Evolutionary conservation across 257 asterid species (phyloP).

Genomic region (Paulownia fortunei): DNA sequence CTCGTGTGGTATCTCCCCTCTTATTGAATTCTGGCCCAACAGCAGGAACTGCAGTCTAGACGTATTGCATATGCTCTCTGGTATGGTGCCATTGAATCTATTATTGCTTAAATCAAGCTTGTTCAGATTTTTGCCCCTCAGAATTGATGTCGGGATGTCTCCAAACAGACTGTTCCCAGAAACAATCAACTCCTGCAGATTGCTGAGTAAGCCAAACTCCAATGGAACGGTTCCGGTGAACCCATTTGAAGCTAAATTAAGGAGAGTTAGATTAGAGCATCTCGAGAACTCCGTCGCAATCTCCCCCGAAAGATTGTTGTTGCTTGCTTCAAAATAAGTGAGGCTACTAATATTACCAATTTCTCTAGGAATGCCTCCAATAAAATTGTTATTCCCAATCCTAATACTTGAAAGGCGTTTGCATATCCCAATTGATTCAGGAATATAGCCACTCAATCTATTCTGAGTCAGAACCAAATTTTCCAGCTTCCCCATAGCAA

Average conservation of each 20-base stretch:
- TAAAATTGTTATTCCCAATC: constrained; percentile 78
- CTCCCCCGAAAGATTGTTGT: constrained; percentile 83
- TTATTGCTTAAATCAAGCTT: constrained; percentile 87
- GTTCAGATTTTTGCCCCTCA: constrained; percentile 73
- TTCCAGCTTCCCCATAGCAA: constrained; percentile 69
- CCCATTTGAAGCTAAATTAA: constrained; percentile 84
- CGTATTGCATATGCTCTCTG: constrained; percentile 68
- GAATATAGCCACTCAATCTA: constrained; percentile 62
- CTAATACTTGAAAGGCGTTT: constrained; percentile 76
- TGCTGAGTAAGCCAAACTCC: constrained; percentile 75
- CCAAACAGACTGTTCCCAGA: constrained; percentile 73
- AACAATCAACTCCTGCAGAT: constrained; percentile 85
- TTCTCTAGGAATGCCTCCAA: constrained; percentile 72
- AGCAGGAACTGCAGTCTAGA: constrained; percentile 82
- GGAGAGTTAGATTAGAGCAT: constrained; percentile 81
- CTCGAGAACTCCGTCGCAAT: constrained; percentile 73
- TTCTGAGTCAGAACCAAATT: constrained; percentile 85
- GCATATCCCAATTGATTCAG: constrained; percentile 74
- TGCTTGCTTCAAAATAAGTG: constrained; percentile 90
- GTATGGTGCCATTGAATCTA: constrained; percentile 73
- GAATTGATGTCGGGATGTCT: constrained; percentile 70
- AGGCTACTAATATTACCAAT: constrained; percentile 88
- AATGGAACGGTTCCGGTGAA: constrained; percentile 73
- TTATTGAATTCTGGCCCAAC: constrained; percentile 63
- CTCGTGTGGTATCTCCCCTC: constrained; percentile 79